Conservation (phyloP, 2,329 filamentous ascomycete species). For the Cercospora citrullina region DNA sequence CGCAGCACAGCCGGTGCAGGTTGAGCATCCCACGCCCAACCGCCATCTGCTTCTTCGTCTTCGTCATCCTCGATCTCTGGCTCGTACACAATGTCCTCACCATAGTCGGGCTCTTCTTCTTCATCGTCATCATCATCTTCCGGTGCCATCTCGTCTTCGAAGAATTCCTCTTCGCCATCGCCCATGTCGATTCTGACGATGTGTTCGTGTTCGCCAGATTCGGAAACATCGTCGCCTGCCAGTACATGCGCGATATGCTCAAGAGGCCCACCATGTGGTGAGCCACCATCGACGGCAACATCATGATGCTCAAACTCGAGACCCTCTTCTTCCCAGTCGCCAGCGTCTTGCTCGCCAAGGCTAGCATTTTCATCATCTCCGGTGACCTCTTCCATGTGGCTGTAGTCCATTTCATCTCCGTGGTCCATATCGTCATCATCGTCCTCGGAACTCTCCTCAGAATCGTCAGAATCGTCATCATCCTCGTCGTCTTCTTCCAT, state of each 20-base stretch:
- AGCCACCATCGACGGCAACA: constrained; percentile 50
- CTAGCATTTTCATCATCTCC: constrained; percentile 52
- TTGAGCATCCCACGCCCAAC: constrained; percentile 32
- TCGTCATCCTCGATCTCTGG: constrained; percentile 48
- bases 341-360: constrained; percentile 51
- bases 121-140: constrained; percentile 52
- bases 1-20: constrained; percentile 24
- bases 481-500: constrained; percentile 58
- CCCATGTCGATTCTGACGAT: constrained; percentile 45
- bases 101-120: constrained; percentile 68
- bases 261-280: constrained; percentile 37
- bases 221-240: constrained; percentile 38
- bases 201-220: constrained; percentile 40
- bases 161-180: constrained; percentile 50
- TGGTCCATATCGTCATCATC: constrained; percentile 56
- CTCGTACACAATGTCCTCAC: constrained; percentile 62
- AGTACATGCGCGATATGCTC: constrained; percentile 45
- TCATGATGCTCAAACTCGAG: constrained; percentile 44
- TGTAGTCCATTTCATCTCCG: constrained; percentile 65
- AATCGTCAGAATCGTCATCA: constrained; percentile 63
- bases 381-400: constrained; percentile 50
- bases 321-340: constrained; percentile 47
- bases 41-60: constrained; percentile 34
- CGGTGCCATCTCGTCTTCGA: constrained; percentile 60
- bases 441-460: constrained; percentile 58